Base-by-base conservation (phyloP, 768 basidiomycete genomes). In the Termitomyces sp. region DNA sequence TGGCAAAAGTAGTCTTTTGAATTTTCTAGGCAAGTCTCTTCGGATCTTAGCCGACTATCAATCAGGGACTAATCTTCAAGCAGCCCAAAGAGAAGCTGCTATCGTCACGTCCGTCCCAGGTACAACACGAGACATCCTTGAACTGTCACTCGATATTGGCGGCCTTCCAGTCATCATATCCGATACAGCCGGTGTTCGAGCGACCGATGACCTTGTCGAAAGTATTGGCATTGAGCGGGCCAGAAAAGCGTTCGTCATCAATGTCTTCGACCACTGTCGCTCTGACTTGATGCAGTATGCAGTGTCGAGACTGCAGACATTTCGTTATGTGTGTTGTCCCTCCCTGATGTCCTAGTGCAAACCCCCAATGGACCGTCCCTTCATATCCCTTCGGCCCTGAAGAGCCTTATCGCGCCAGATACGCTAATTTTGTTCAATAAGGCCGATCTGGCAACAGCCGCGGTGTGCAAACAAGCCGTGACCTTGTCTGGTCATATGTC, bases 1-100 rank as follows among this genome's bases (percentile, higher is more conserved):
- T 1, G 94, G 94, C n/a, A 97, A 96, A 73, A 94, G 91, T 66
- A 91, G 87, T 65, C 69, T 94, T 20, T 77, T 93, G 48, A 96
- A 96, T 65, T 92, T 86, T 68, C 75, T 96, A 13, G 90, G 93
- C 87, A 63, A 14, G 77, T 63, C 1, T 72, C 22, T 49, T 22
- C 20, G 32, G 52, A 43, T 38, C 43, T 40, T 56, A 36, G 10
- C 9, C 36, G 26, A 9, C 24, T 30, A 54, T 51, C 52, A 22
- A 54, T 51, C 49, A 22, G 40, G 33, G 35, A 9, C 47, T 48
- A 45, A 35, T 16, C 36, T 45, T 20, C 22, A 30, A 36, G 18
- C 54, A 94, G 93, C 90, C 4, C 88, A 89, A 61, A 79, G 93
- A 14, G 90, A 92, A 59, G 93, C 91, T 0, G 91, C 94, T 0